phyloP scores from a whole-genome alignment of 768 basidiomycete species.

The Paxillus ammoniavirescens region DNA sequence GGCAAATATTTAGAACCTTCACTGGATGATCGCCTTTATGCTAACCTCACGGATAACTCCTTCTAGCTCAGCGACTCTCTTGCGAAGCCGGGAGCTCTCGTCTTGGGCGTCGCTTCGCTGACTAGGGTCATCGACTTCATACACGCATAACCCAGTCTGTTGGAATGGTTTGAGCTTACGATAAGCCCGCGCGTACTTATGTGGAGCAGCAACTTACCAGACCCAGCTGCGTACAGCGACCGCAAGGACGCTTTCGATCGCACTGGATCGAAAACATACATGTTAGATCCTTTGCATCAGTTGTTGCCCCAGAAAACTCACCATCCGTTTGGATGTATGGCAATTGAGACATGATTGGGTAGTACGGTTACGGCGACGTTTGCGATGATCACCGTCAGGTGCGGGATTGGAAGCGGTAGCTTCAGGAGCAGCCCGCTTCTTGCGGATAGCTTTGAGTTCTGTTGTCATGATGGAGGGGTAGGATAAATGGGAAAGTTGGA shows the following conservation, averaged over 20 bases:
- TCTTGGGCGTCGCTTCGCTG: slow-evolving; percentile 53
- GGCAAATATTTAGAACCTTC: background rate
- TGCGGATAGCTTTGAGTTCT: slow-evolving; percentile 24
- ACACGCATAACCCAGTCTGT: slow-evolving; percentile 80
- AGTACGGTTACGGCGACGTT: slow-evolving; percentile 66
- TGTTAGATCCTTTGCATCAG: background rate
- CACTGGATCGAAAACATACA: slow-evolving; percentile 30
- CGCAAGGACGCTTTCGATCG: slow-evolving; percentile 48
- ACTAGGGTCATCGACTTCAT: slow-evolving; percentile 77
- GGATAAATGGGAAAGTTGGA: slow-evolving; percentile 2
- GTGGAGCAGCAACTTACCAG: slow-evolving; percentile 31
- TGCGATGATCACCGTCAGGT: slow-evolving; percentile 54
- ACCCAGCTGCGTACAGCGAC: slow-evolving; percentile 42
- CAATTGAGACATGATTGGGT: slow-evolving; percentile 75
- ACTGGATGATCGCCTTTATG: background rate
- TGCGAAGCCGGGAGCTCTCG: slow-evolving; percentile 64
- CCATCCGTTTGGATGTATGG: slow-evolving; percentile 74
- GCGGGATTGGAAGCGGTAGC: slow-evolving; percentile 27
- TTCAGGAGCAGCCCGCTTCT: slow-evolving; percentile 30
- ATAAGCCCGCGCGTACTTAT: slow-evolving; percentile 24
- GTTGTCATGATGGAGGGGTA: slow-evolving; percentile 23
- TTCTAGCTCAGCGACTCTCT: slow-evolving; percentile 79
- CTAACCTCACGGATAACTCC: slow-evolving; percentile 77
- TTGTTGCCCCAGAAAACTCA: slow-evolving; percentile 23
- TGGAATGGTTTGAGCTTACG: background rate